Evolutionary conservation across 129 eudicot genomes (phyloP).

Genomic region (Apium graveolens): DNA sequence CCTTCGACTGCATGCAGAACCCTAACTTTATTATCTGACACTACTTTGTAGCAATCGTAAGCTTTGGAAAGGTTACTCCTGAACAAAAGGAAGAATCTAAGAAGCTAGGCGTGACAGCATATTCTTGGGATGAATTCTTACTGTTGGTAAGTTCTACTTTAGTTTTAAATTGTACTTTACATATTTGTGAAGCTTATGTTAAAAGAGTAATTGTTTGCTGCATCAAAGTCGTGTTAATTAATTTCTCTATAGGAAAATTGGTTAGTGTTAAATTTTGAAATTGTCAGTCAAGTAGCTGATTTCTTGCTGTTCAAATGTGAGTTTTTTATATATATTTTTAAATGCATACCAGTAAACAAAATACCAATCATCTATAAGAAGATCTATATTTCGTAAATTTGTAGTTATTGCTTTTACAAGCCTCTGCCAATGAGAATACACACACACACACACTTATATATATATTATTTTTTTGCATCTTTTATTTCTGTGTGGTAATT

Average conservation of each 20-base stretch:
- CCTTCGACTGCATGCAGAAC: background rate
- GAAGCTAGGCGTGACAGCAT: constrained; percentile 46
- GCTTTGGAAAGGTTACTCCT: constrained; percentile 69
- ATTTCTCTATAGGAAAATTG: background rate
- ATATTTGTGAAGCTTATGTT: background rate
- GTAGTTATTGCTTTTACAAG: background rate
- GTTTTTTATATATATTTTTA: background rate
- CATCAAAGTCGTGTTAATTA: background rate
- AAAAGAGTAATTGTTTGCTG: background rate
- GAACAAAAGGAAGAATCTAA: constrained; percentile 62
- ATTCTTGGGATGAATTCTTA: constrained; percentile 88
- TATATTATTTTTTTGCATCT: too few species aligned
- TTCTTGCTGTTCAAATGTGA: background rate
- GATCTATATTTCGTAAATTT: background rate
- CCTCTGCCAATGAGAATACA: background rate
- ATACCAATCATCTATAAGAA: background rate
- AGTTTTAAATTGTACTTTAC: background rate
- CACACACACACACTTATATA: too few species aligned
- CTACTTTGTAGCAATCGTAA: constrained; percentile 59
- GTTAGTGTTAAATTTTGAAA: background rate
- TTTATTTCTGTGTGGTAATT: background rate
- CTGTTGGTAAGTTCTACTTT: constrained; percentile 44
- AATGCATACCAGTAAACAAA: background rate
- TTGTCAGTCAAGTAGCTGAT: background rate
- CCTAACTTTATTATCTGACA: constrained; percentile 9